Evolutionary conservation across 139 green algal genomes (phyloP).

Genomic region (Desmodesmus armatus): DNA sequence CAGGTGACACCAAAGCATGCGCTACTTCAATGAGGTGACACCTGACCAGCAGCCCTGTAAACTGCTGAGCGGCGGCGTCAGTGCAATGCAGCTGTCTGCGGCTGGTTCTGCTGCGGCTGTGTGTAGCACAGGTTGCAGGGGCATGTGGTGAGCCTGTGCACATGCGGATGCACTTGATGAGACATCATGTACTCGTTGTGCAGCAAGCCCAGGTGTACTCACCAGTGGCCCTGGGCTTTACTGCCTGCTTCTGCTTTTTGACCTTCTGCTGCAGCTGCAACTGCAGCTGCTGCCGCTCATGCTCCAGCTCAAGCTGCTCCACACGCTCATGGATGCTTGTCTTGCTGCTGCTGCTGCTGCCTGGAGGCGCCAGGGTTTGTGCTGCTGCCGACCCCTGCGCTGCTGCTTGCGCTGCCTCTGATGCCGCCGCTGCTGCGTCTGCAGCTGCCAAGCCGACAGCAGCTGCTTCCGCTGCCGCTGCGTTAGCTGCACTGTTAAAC

Average conservation of each 20-base stretch:
- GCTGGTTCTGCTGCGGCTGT: too few species aligned
- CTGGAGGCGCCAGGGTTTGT: background rate
- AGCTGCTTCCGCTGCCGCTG: conserved; percentile 19
- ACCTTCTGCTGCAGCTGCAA: background rate
- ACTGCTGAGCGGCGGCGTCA: background rate
- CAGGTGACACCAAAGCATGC: too few species aligned
- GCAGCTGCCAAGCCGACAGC: background rate
- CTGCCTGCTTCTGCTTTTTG: conserved; percentile 1
- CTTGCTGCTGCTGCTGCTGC: conserved; percentile 5
- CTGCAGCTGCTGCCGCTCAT: conserved; percentile 13
- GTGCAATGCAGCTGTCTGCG: background rate
- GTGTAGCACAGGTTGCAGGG: too few species aligned
- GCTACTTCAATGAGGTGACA: too few species aligned
- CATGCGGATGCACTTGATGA: background rate
- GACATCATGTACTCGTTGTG: background rate
- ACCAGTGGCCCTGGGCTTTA: conserved; percentile 29
- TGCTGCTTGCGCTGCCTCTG: background rate
- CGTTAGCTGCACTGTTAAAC: background rate
- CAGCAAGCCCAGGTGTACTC: background rate
- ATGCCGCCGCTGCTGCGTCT: conserved; percentile 1
- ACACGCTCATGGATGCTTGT: conserved; percentile 34
- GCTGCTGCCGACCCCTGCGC: conserved; percentile 9
- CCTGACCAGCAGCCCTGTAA: too few species aligned
- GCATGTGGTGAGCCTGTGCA: background rate
- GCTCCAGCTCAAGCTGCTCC: conserved; percentile 34